phyloP scores from a whole-genome alignment of 2,329 filamentous ascomycete species.

The Penicillium sp. region DNA sequence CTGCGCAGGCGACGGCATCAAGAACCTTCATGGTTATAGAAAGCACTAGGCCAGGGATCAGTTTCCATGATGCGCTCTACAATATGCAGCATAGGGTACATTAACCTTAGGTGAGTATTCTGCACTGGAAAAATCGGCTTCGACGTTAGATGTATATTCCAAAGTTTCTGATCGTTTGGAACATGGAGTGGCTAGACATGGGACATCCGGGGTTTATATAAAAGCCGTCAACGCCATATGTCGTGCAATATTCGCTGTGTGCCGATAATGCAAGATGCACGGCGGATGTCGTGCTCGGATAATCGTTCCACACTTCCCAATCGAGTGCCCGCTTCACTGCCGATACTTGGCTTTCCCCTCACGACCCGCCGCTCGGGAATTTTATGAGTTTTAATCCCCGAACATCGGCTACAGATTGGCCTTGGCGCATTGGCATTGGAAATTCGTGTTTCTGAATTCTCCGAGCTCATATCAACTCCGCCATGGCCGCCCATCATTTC shows the following conservation, averaged over 20 bases:
- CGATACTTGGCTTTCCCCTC: no score
- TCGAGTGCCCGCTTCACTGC: no score
- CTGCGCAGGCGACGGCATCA: conserved; percentile 14
- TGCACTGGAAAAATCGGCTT: conserved; percentile 10
- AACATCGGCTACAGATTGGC: background rate
- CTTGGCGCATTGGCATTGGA: background rate
- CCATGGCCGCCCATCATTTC: conserved; percentile 6
- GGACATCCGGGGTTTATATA: background rate
- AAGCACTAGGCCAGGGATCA: conserved; percentile 26
- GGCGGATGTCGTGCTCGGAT: conserved; percentile 21
- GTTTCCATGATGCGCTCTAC: conserved; percentile 22
- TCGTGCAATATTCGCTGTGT: background rate
- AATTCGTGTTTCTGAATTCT: background rate
- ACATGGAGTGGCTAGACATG: background rate
- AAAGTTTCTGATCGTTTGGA: background rate
- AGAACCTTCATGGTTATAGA: conserved; percentile 22
- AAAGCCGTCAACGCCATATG: background rate
- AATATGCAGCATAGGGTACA: conserved; percentile 28
- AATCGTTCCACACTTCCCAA: conserved; percentile 12
- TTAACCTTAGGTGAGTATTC: conserved; percentile 30
- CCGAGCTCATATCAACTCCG: background rate
- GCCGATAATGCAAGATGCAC: conserved; percentile 9
- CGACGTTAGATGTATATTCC: background rate
- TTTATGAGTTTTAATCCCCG: background rate
- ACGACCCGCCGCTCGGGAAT: background rate